phyloP scores from a whole-genome alignment of 345 rosid species.

The Arabidopsis suecica region DNA sequence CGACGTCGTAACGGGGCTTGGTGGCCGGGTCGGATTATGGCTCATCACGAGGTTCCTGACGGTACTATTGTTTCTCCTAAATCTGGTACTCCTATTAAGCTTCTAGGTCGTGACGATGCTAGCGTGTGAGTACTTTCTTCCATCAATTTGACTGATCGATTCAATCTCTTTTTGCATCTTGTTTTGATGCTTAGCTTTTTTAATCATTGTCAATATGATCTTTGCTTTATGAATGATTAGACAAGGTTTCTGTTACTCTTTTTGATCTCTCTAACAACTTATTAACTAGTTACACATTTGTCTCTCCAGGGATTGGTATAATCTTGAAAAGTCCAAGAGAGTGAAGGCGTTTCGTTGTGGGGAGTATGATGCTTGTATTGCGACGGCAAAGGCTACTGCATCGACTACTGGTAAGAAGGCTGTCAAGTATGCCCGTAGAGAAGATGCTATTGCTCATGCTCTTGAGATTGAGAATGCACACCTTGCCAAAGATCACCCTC shows the following conservation, averaged over 20 bases:
- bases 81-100: slow-evolving; percentile 97
- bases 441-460: slow-evolving; percentile 98
- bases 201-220: background rate
- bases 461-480: slow-evolving; percentile 89
- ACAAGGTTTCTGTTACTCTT: background rate
- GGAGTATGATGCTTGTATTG: slow-evolving; percentile 87
- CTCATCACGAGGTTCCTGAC: slow-evolving; percentile 80
- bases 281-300: background rate
- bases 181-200: background rate
- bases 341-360: slow-evolving; percentile 98
- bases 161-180: slow-evolving; percentile 2
- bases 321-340: slow-evolving; percentile 95
- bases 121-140: slow-evolving; percentile 72
- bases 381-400: slow-evolving; percentile 81
- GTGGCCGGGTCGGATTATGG: slow-evolving; percentile 99
- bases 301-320: slow-evolving; percentile 88
- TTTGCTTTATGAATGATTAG: background rate
- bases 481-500: slow-evolving; percentile 56
- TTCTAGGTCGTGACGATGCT: slow-evolving; percentile 97
- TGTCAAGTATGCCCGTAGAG: slow-evolving; percentile 95
- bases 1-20: slow-evolving; percentile 96
- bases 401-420: slow-evolving; percentile 71
- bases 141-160: slow-evolving; percentile 2
- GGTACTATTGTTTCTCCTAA: slow-evolving; percentile 78
- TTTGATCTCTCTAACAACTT: background rate